Percentiles rank a stretch among this genome's conserved stretches.
Evolutionary conservation across 1,284 basidiomycete genomes (phyloP).

Genomic region (Malassezia nana): DNA sequence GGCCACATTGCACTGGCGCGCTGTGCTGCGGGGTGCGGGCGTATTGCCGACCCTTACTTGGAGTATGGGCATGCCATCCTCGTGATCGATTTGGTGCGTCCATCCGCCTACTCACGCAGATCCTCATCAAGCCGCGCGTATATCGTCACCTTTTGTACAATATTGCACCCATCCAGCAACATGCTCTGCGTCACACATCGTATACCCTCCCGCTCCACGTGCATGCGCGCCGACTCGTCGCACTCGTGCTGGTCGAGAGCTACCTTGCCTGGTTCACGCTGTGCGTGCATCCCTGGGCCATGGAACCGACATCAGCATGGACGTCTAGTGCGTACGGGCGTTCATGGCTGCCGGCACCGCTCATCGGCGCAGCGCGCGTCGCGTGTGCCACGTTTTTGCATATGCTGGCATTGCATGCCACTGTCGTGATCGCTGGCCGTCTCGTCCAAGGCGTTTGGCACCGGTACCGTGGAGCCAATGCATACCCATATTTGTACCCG

Average conservation of each 20-base stretch:
- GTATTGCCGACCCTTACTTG: slow-evolving; percentile 20
- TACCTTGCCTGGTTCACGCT: slow-evolving; percentile 18
- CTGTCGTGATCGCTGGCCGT: not conserved
- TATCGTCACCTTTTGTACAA: slow-evolving; percentile 22
- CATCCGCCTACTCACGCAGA: not conserved
- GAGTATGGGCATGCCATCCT: slow-evolving; percentile 17
- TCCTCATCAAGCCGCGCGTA: slow-evolving; percentile 20
- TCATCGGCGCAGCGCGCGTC: not conserved
- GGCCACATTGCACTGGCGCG: slow-evolving; percentile 13
- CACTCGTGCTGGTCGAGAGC: slow-evolving; percentile 17
- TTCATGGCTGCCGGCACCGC: not conserved
- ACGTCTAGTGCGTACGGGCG: not conserved
- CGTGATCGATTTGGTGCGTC: slow-evolving; percentile 18
- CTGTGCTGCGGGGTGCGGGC: slow-evolving; percentile 9
- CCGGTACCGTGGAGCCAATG: not conserved
- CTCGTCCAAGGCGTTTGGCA: not conserved
- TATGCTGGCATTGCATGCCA: not conserved
- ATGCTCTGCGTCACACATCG: not conserved
- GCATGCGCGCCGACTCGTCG: slow-evolving; percentile 8
- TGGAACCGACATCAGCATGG: not conserved
- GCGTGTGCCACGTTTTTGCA: not conserved
- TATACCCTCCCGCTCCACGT: not conserved
- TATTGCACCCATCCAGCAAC: not conserved
- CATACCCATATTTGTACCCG: not conserved
- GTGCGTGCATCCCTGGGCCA: slow-evolving; percentile 5